Evolutionary conservation across 108 stramenopile genomes (phyloP), one percentile per base, ranked within the genome.

Genomic region (Stephanodiscus triporus): DNA sequence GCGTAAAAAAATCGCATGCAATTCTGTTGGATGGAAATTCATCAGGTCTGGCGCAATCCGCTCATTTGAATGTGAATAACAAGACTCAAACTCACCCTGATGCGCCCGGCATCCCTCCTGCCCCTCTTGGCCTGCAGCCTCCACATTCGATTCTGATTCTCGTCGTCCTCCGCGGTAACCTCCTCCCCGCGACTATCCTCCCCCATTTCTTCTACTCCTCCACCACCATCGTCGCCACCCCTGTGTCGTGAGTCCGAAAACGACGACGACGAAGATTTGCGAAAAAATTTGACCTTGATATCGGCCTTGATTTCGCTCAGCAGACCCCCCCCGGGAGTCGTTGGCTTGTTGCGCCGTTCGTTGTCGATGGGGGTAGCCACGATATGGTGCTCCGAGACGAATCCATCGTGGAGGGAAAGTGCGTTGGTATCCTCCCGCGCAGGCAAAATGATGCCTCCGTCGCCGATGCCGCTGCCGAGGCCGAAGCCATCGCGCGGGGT

Each of bases 1-100:
- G 78, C 43, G 37, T 50, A 62, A 0, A 79, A 26, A 11, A 72
- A 68, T 1, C 59, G 34, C 13, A 64, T 22, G 2, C 32, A 50
- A 66, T 34, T 58, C 70, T 76, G 29, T 43, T 40, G 14, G 3
- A 22, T 54, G 53, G 1, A 54, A 27, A 2, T 2, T 26, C 4
- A 54, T 22, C 2, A 13, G 20, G 26, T 4, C 4, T 9, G 14
- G 43, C 14, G 13, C 43, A 11, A 40, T 40, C n/a, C 40, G 40
- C 11, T 40, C 2, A 53, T 24, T 53, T n/a, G n/a, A n/a, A n/a
- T n/a, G n/a, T n/a, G n/a, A n/a, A n/a, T n/a, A n/a, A n/a, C n/a
- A n/a, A n/a, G n/a, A n/a, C n/a, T n/a, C n/a, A n/a, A n/a, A 10
- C 38, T 62, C 61, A 40, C 34, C 61, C 61, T 37, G 27, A 36